Percentiles rank a stretch among this genome's conserved stretches.
Conservation (phyloP, 2,329 filamentous ascomycete genomes). For the Chaetomium strumarium region DNA sequence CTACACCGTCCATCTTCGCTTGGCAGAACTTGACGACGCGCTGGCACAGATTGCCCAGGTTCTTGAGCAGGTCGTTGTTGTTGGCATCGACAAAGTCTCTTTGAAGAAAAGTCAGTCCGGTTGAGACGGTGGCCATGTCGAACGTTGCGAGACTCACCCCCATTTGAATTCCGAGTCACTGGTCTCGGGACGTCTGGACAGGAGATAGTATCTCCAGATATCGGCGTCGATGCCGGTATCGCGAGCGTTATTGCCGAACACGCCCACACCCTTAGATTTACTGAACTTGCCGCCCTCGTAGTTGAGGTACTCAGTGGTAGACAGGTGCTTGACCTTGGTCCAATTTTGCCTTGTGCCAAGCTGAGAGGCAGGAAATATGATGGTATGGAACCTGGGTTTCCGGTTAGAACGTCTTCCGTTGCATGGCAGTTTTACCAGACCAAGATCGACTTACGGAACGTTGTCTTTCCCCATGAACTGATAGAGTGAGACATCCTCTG, state of each 20-base stretch:
- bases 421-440: background rate
- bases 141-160: constrained; percentile 37
- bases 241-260: constrained; percentile 85
- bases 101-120: background rate
- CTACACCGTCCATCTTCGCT: constrained; percentile 64
- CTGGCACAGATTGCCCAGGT: constrained; percentile 70
- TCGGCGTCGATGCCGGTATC: constrained; percentile 78
- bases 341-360: constrained; percentile 78
- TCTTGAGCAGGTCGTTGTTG: constrained; percentile 81
- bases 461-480: constrained; percentile 97
- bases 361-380: constrained; percentile 86
- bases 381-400: constrained; percentile 70
- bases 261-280: constrained; percentile 82
- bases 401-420: constrained; percentile 31
- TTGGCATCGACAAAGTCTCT: constrained; percentile 49
- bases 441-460: constrained; percentile 34
- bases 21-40: constrained; percentile 70
- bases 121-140: background rate
- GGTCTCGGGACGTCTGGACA: constrained; percentile 78
- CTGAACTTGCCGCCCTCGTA: constrained; percentile 89
- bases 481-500: constrained; percentile 79
- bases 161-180: constrained; percentile 88
- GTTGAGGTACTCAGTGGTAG: constrained; percentile 84
- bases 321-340: constrained; percentile 85
- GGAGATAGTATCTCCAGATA: constrained; percentile 90